These are phyloP conservation scores for Lactifluus piperatus DNA, from an alignment of 768 basidiomycete species.

Conservation along the genomic window DNA sequence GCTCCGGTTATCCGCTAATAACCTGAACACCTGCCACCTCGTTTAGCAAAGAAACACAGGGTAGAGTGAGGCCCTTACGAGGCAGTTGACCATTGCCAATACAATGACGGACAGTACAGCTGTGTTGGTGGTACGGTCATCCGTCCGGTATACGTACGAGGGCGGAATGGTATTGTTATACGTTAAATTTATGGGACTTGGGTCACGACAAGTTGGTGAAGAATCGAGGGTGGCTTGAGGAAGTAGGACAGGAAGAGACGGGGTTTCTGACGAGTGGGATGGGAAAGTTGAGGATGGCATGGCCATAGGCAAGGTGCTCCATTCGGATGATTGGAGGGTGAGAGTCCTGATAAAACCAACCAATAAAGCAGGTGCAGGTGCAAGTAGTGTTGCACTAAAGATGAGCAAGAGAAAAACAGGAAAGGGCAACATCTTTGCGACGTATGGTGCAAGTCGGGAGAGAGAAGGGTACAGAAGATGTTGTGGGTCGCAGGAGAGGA, in stretches of 20 bases:
- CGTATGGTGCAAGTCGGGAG: neutral
- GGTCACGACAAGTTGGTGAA: neutral
- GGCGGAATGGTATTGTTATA: neutral
- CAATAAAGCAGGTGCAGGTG: neutral
- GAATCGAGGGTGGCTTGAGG: neutral
- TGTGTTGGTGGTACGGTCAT: neutral
- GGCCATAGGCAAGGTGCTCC: neutral
- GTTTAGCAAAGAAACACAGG: neutral
- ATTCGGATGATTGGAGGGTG: neutral
- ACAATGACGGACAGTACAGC: conserved; percentile 2
- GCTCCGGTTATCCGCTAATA: neutral
- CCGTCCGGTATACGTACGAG: neutral
- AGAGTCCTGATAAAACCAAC: neutral
- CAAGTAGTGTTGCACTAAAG: conserved; percentile 2
- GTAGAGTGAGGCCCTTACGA: neutral
- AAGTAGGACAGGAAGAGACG: neutral
- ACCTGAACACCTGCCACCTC: conserved; percentile 1
- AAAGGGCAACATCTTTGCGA: conserved; percentile 5
- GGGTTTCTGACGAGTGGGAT: neutral
- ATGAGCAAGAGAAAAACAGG: conserved; percentile 7
- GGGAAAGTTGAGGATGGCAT: neutral
- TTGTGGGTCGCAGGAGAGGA: neutral
- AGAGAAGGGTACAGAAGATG: neutral
- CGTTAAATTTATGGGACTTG: neutral
- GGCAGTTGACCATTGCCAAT: conserved; percentile 3